Evolutionary conservation across 73 alveolate species (phyloP).

Genomic region (Paramecium primaurelia): DNA sequence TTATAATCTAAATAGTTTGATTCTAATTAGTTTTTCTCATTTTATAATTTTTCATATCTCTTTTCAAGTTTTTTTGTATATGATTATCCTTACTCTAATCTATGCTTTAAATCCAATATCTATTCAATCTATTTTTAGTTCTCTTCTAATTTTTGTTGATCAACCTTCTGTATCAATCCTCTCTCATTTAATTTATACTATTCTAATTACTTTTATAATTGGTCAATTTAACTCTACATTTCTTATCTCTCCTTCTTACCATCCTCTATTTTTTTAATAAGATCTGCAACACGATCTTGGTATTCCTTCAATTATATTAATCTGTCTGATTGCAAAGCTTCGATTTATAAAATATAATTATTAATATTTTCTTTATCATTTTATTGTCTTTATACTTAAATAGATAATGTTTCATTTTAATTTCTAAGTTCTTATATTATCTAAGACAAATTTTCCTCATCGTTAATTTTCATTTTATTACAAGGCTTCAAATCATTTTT

Average conservation of each 20-base stretch:
- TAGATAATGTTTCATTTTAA: background rate
- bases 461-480: background rate
- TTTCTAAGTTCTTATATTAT: background rate
- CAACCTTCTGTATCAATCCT: background rate
- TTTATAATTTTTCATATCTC: background rate
- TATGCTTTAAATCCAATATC: background rate
- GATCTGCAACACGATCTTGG: background rate
- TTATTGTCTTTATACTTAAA: background rate
- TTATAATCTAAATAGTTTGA: background rate
- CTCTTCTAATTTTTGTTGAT: background rate
- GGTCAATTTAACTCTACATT: background rate
- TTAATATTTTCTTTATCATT: slow-evolving; percentile 4
- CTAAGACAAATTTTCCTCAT: background rate
- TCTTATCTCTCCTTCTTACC: background rate
- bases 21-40: background rate
- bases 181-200: background rate
- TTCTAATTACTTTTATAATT: background rate
- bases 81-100: background rate
- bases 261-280: background rate
- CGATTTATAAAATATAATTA: background rate
- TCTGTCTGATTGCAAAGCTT: background rate
- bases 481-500: background rate
- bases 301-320: background rate
- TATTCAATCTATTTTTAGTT: background rate
- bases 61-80: background rate